These are phyloP conservation scores for Suillus cothurnatus DNA, from an alignment of 768 basidiomycete genomes.

Conservation along the genomic window DNA sequence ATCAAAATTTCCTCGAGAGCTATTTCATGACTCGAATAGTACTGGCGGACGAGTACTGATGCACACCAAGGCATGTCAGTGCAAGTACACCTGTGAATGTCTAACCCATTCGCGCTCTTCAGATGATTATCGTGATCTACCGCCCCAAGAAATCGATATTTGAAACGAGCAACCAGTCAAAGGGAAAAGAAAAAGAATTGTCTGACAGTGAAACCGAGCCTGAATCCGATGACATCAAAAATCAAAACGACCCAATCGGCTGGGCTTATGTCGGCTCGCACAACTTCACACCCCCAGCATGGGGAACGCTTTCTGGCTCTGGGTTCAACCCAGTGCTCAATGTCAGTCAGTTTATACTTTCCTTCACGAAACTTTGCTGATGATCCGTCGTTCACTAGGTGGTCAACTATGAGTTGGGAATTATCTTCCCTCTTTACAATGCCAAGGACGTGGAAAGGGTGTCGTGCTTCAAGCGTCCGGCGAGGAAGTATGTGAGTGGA, in stretches of 20 bases:
- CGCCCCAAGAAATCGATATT: constrained; percentile 33
- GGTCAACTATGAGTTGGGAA: constrained; percentile 85
- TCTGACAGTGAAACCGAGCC: constrained; percentile 39
- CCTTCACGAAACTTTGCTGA: constrained; percentile 8
- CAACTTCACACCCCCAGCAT: constrained; percentile 90
- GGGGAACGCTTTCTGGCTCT: constrained; percentile 79
- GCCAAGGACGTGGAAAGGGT: constrained; percentile 56
- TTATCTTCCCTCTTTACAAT: constrained; percentile 70
- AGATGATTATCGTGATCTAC: constrained; percentile 75
- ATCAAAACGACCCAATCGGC: constrained; percentile 48
- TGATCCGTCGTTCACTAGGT: constrained; percentile 45
- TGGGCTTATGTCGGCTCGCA: constrained; percentile 93
- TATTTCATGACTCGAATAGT: constrained; percentile 82
- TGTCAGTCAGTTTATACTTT: constrained; percentile 36
- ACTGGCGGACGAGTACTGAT: constrained; percentile 81
- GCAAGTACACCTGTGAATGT: neutral
- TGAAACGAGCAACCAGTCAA: constrained; percentile 20
- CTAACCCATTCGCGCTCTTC: neutral
- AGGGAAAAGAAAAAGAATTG: constrained; percentile 28
- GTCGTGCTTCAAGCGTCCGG: constrained; percentile 81
- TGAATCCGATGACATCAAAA: constrained; percentile 29
- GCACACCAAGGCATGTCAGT: constrained; percentile 79
- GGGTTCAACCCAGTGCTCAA: constrained; percentile 72
- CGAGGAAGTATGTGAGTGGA: constrained; percentile 59
- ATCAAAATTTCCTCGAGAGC: constrained; percentile 66